phyloP scores from a whole-genome alignment of 768 basidiomycete genomes.

The Bullera alba region DNA sequence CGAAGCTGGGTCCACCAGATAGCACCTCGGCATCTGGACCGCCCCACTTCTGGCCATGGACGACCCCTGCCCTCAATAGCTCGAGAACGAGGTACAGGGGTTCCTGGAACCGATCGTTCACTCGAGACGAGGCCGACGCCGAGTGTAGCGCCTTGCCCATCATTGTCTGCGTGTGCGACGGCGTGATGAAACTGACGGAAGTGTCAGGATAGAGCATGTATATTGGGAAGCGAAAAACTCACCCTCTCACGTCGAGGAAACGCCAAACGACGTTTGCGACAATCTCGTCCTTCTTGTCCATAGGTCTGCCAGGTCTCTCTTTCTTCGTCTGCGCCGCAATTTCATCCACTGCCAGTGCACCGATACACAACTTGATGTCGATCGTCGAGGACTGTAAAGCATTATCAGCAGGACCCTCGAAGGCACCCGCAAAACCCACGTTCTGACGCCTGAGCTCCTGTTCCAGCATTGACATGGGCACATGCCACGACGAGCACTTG shows the following conservation, averaged over 20 bases:
- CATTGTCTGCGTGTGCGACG: conserved; percentile 79
- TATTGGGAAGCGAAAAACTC: conserved; percentile 43
- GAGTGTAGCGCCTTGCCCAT: conserved; percentile 85
- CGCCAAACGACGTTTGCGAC: conserved; percentile 98
- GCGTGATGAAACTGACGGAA: conserved; percentile 74
- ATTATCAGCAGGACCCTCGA: conserved; percentile 4
- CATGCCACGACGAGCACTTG: conserved; percentile 82
- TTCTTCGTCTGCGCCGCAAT: conserved; percentile 65
- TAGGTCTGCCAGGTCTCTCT: conserved; percentile 50
- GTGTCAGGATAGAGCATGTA: conserved; percentile 1
- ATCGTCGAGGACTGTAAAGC: conserved; percentile 96
- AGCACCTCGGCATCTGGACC: conserved; percentile 57
- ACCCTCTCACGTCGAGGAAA: conserved; percentile 94
- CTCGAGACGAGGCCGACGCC: conserved; percentile 65
- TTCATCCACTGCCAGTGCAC: conserved; percentile 75
- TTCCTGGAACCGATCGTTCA: conserved; percentile 99
- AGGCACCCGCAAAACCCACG: conserved; percentile 53
- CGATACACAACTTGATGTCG: conserved; percentile 88
- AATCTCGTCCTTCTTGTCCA: conserved; percentile 97
- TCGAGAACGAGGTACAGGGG: conserved; percentile 90
- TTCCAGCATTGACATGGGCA: conserved; percentile 74
- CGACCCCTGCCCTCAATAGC: conserved; percentile 88
- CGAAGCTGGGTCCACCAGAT: conserved; percentile 92
- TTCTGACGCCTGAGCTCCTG: conserved; percentile 93
- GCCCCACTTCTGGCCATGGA: conserved; percentile 90